Conservation (phyloP, 495 filamentous ascomycete species). For the Penicillium silybi region DNA sequence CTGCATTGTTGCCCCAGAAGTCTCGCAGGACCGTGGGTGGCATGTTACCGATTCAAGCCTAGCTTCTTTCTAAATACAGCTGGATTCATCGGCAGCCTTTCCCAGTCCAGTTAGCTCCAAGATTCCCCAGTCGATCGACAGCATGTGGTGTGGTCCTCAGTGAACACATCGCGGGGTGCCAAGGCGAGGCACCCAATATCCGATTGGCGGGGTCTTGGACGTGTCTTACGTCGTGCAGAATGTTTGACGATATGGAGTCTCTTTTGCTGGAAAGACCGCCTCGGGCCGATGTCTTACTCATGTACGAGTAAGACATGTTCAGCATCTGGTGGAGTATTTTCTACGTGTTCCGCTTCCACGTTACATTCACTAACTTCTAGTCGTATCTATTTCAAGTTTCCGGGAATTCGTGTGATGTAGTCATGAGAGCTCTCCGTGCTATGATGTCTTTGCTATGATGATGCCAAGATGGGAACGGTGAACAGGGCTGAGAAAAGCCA, state of each 20-base stretch:
- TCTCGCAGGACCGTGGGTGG: not conserved
- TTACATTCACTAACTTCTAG: slow-evolving; percentile 12
- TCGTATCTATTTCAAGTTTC: slow-evolving; percentile 11
- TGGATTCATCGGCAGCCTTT: not conserved
- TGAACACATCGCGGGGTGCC: not conserved
- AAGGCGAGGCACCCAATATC: not conserved
- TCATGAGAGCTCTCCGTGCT: not conserved
- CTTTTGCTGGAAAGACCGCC: not conserved
- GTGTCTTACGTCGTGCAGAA: not conserved
- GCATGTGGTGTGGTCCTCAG: not conserved
- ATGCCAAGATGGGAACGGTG: not conserved
- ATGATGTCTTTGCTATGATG: not conserved
- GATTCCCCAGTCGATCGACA: not conserved
- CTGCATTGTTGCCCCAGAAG: not conserved
- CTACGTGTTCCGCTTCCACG: not conserved
- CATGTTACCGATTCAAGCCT: not conserved
- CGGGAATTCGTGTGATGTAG: not conserved
- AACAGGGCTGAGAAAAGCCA: not conserved
- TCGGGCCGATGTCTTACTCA: slow-evolving; percentile 10
- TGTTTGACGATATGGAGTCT: not conserved
- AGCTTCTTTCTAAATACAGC: not conserved
- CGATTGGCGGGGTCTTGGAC: not conserved
- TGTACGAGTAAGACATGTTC: slow-evolving; percentile 10
- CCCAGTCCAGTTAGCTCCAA: not conserved
- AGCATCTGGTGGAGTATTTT: not conserved